These are phyloP conservation scores for Favolaschia claudopus DNA, from an alignment of 768 basidiomycete species.

Conservation along the genomic window DNA sequence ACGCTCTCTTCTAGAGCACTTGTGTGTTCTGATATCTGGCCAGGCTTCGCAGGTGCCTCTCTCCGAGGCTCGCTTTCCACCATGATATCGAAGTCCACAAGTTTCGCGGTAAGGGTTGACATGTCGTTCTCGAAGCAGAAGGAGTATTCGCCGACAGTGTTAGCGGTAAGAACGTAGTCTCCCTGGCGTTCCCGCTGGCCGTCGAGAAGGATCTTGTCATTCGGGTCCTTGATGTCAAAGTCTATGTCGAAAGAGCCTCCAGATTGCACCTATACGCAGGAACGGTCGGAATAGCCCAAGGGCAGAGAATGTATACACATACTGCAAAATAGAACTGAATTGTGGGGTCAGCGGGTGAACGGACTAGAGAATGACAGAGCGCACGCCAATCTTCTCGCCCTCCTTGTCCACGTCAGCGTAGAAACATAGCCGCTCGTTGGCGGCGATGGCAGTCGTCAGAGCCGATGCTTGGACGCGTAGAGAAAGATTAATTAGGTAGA, in stretches of 20 bases:
- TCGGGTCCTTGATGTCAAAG: constrained; percentile 92
- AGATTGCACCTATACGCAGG: constrained; percentile 78
- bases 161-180: constrained; percentile 96
- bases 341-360: constrained; percentile 20
- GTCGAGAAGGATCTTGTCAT: constrained; percentile 85
- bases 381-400: constrained; percentile 88
- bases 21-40: constrained; percentile 92
- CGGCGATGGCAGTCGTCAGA: constrained; percentile 78
- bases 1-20: constrained; percentile 94
- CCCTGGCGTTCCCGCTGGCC: constrained; percentile 92
- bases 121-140: constrained; percentile 99
- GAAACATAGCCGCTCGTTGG: constrained; percentile 90
- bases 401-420: constrained; percentile 96
- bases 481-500: constrained; percentile 46
- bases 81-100: constrained; percentile 97
- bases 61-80: constrained; percentile 96
- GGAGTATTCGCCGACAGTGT: constrained; percentile 87
- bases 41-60: constrained; percentile 86
- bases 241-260: constrained; percentile 97
- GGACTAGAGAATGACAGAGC: constrained; percentile 35
- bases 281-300: background rate
- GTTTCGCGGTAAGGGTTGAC: constrained; percentile 91
- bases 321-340: constrained; percentile 97
- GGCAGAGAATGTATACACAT: constrained; percentile 37
- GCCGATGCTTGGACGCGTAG: constrained; percentile 60